These are phyloP conservation scores for Candida peoriensis DNA, from an alignment of 805 yeast species.

Conservation along the genomic window DNA sequence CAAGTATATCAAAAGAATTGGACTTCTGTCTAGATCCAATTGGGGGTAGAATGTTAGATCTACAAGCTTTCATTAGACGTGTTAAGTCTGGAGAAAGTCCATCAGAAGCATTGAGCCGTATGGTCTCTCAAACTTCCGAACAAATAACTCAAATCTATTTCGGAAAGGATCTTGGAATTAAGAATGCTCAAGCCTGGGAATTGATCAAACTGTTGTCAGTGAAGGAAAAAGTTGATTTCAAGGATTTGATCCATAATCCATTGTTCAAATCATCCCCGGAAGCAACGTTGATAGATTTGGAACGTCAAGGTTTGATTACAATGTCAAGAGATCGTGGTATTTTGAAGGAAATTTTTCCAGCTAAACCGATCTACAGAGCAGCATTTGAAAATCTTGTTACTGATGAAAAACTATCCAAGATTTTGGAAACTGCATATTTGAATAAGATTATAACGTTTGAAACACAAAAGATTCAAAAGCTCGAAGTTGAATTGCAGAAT, in stretches of 20 bases:
- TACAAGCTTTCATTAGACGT: constrained; percentile 86
- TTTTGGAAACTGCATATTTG: constrained; percentile 61
- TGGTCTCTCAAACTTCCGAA: constrained; percentile 80
- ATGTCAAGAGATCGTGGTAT: constrained; percentile 77
- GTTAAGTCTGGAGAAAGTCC: constrained; percentile 86
- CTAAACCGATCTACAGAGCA: constrained; percentile 77
- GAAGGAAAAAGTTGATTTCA: constrained; percentile 39
- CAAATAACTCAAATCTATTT: constrained; percentile 81
- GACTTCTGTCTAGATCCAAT: constrained; percentile 62
- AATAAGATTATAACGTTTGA: constrained; percentile 53
- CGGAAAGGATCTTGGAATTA: constrained; percentile 49
- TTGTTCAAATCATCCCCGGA: constrained; percentile 54
- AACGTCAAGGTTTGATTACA: constrained; percentile 70
- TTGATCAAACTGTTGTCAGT: constrained; percentile 60
- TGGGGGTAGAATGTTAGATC: constrained; percentile 93
- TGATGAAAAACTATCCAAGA: constrained; percentile 50
- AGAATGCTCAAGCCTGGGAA: constrained; percentile 84
- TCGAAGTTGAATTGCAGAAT: constrained; percentile 68
- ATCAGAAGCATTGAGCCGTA: constrained; percentile 65
- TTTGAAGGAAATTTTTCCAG: constrained; percentile 59
- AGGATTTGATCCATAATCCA: constrained; percentile 51
- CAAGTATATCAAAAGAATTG: constrained; percentile 32
- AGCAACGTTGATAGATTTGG: constrained; percentile 62
- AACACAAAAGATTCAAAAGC: constrained; percentile 51
- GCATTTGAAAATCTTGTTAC: constrained; percentile 66